Conservation (phyloP, 805 yeast genomes). For the Barnettozyma sp. region DNA sequence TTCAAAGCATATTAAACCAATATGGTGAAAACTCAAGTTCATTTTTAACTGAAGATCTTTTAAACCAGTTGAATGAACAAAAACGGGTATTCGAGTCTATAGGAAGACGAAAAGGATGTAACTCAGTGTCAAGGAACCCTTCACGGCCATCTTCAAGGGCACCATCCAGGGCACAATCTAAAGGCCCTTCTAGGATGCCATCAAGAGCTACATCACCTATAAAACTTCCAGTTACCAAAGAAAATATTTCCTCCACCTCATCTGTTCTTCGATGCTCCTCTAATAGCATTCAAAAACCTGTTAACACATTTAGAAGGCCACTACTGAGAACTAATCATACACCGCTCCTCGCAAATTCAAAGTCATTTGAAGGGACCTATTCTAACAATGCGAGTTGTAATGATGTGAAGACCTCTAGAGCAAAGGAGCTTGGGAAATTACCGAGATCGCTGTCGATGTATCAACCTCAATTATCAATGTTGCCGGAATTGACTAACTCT, state of each 20-base stretch:
- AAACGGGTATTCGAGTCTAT: conserved; percentile 15
- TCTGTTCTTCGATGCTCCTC: conserved; percentile 7
- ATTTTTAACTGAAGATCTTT: conserved; percentile 24
- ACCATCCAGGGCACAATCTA: conserved; percentile 17
- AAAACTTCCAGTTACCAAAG: conserved; percentile 6
- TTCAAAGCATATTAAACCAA: conserved; percentile 40
- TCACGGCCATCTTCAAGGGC: conserved; percentile 20
- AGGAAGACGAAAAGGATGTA: conserved; percentile 19
- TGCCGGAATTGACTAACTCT: conserved; percentile 12
- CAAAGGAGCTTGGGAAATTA: too few relatives aligned
- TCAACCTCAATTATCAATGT: conserved; percentile 19
- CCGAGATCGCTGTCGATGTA: conserved; percentile 19
- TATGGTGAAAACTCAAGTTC: conserved; percentile 34
- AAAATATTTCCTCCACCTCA: conserved; percentile 1
- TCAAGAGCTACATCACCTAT: conserved; percentile 19
- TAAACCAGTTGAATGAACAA: conserved; percentile 27
- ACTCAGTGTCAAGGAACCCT: conserved; percentile 16
- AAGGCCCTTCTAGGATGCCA: conserved; percentile 17
- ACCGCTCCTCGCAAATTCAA: conserved; percentile 13
- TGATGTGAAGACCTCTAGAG: too few relatives aligned
- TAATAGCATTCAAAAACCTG: conserved; percentile 20
- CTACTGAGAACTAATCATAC: conserved; percentile 3
- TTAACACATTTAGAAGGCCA: conserved; percentile 12
- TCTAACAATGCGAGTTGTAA: too few relatives aligned
- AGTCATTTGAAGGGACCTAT: conserved; percentile 15